Base-by-base conservation (phyloP, 2,329 filamentous ascomycete species). In the Zymoseptoria ardabiliae region DNA sequence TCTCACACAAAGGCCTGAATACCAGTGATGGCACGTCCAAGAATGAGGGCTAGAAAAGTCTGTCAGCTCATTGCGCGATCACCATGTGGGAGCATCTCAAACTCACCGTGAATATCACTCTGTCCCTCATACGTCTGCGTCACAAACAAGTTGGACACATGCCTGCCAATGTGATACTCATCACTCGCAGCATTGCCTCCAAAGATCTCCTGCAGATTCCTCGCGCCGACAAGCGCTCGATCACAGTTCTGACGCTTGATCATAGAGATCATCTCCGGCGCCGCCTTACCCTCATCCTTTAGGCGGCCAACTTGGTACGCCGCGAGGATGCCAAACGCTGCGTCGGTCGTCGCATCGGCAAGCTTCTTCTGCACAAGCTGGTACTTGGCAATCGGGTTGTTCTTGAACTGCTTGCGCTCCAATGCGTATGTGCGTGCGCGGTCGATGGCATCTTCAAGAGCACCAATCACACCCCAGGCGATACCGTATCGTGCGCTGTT, bases 231-330 rank as follows among this genome's bases (percentile, higher is more conserved):
- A 69, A 99, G 78, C 17, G 94, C 94, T 56, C 87, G 81, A 76
- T 99, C 94, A 75, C 94, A 99, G 76, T 99, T 99, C 78, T 97
- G 92, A 66, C 94, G 82, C 83, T 99, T 99, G 72, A 97, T 86
- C 90, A 99, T 87, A 8, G 83, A 86, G 70, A 99, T 96, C 93
- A 97, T 97, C 79, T 99, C 94, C 6, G 94, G 92, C 2, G 88
- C 86, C 22, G 84, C 85, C 75, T 91, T 90, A 64, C 92, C 92
- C 72, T 90, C 86, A 69, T 97, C 93, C 82, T 97, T 97, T 59
- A 97, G 83, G 62, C 93, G 82, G 56, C 91, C 92, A 41, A 97
- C 93, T 76, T 99, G 94, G 59, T 90, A 85, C 7, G 90, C 88
- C 6, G 94, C 94, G 57, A 96, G 78, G n/a, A 90, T 89, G 50